Evolutionary conservation across 257 asterid species (phyloP).

Genomic region (Solanum lycopersicoides): DNA sequence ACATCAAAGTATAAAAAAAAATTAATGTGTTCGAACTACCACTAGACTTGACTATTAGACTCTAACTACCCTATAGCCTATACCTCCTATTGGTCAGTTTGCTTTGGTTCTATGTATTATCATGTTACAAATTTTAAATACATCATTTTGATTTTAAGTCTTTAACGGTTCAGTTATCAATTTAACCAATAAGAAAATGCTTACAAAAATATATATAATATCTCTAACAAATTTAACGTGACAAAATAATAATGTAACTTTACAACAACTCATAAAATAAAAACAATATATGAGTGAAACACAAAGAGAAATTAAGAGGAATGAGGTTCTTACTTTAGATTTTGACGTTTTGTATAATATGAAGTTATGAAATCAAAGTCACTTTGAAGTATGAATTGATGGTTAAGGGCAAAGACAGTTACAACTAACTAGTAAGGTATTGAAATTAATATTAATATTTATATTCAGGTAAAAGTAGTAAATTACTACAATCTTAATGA

Average conservation of each 20-base stretch:
- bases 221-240: not conserved
- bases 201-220: too few species aligned
- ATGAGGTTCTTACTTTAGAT: too few species aligned
- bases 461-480: too few species aligned
- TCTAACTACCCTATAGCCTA: not conserved
- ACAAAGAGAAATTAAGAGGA: not conserved
- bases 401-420: not conserved
- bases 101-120: too few species aligned
- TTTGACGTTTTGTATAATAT: too few species aligned
- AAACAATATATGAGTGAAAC: too few species aligned
- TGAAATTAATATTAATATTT: too few species aligned
- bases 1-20: not conserved
- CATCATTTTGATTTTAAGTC: too few species aligned
- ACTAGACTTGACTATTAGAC: not conserved
- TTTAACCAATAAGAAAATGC: too few species aligned
- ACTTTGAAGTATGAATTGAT: not conserved
- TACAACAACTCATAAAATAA: not conserved
- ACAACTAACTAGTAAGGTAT: fast-evolving
- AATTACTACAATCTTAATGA: not conserved
- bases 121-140: fast-evolving
- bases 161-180: fast-evolving
- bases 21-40: not conserved
- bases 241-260: too few species aligned
- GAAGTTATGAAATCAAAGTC: too few species aligned
- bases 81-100: not conserved